phyloP scores from a whole-genome alignment of 2,329 filamentous ascomycete species.

The Stagonosporopsis vannaccii region DNA sequence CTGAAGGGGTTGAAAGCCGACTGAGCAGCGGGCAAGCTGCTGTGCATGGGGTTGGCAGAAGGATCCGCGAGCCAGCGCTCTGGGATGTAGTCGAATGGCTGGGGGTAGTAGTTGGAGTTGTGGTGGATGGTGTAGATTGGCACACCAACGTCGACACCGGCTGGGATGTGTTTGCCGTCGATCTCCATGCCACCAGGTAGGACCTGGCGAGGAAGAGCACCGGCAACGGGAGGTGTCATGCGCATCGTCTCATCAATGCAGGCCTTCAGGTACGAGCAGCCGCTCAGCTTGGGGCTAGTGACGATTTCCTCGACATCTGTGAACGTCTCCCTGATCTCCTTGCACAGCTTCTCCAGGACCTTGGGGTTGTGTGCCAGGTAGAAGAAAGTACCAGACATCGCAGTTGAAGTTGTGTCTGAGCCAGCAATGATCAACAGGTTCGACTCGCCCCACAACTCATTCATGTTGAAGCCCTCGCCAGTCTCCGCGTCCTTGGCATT shows the following conservation, averaged over 20 bases:
- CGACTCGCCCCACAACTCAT: slow-evolving; percentile 59
- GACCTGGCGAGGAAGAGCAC: slow-evolving; percentile 48
- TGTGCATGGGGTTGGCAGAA: slow-evolving; percentile 38
- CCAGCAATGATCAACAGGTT: slow-evolving; percentile 60
- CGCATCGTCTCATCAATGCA: slow-evolving; percentile 53
- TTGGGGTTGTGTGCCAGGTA: slow-evolving; percentile 53
- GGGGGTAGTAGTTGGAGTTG: slow-evolving; percentile 49
- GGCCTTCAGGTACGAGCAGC: slow-evolving; percentile 47
- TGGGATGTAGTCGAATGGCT: slow-evolving; percentile 48
- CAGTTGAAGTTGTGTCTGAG: slow-evolving; percentile 55
- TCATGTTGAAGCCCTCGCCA: slow-evolving; percentile 52
- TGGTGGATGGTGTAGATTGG: slow-evolving; percentile 51
- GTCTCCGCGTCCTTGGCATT: slow-evolving; percentile 57
- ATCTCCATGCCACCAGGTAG: slow-evolving; percentile 49
- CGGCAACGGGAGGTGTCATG: slow-evolving; percentile 50
- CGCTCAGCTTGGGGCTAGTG: slow-evolving; percentile 42
- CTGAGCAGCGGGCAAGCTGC: slow-evolving; percentile 57
- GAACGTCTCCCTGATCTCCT: slow-evolving; percentile 46
- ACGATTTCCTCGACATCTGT: slow-evolving; percentile 49
- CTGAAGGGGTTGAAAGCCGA: slow-evolving; percentile 78
- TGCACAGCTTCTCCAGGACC: slow-evolving; percentile 41
- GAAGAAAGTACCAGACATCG: slow-evolving; percentile 53
- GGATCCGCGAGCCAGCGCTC: slow-evolving; percentile 49
- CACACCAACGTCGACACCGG: slow-evolving; percentile 47
- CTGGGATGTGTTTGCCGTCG: slow-evolving; percentile 46